Evolutionary conservation across 139 green algal genomes (phyloP).

Genomic region (Pleodorina starrii): DNA sequence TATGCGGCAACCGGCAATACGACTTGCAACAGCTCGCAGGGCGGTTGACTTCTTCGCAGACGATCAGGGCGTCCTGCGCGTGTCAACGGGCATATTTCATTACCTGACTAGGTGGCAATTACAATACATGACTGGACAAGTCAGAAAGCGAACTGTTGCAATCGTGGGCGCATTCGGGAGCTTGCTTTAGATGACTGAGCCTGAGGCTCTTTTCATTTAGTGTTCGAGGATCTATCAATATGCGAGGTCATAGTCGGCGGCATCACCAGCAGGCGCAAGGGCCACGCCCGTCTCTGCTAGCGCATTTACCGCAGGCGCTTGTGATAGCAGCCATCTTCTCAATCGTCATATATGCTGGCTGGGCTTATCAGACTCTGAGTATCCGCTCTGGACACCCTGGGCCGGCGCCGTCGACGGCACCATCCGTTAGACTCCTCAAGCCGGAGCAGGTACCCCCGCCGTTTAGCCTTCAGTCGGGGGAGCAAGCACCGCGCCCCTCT

Average conservation of each 20-base stretch:
- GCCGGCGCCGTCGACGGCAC: not conserved
- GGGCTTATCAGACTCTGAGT: not conserved
- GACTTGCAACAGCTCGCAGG: too few species aligned
- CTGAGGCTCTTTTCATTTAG: too few species aligned
- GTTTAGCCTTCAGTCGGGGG: not conserved
- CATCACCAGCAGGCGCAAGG: not conserved
- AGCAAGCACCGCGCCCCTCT: not conserved
- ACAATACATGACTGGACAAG: too few species aligned
- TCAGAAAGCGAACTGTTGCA: too few species aligned
- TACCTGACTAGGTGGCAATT: too few species aligned
- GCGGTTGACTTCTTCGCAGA: too few species aligned
- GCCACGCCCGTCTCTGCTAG: not conserved
- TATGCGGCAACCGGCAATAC: too few species aligned
- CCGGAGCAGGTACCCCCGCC: not conserved
- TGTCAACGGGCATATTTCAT: too few species aligned
- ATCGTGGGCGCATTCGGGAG: too few species aligned
- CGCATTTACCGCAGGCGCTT: not conserved
- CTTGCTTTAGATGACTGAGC: too few species aligned
- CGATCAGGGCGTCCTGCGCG: too few species aligned
- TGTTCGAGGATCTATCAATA: constrained; percentile 2
- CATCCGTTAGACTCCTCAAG: not conserved
- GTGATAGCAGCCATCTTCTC: not conserved
- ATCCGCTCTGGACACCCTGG: not conserved
- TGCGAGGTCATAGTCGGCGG: not conserved
- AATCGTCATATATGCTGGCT: constrained; percentile 16